A percentile compares a stretch with the other conserved stretches of the same genome.
Conservation (phyloP, 352 stramenopile genomes). For the Globisporangium spiculum region DNA sequence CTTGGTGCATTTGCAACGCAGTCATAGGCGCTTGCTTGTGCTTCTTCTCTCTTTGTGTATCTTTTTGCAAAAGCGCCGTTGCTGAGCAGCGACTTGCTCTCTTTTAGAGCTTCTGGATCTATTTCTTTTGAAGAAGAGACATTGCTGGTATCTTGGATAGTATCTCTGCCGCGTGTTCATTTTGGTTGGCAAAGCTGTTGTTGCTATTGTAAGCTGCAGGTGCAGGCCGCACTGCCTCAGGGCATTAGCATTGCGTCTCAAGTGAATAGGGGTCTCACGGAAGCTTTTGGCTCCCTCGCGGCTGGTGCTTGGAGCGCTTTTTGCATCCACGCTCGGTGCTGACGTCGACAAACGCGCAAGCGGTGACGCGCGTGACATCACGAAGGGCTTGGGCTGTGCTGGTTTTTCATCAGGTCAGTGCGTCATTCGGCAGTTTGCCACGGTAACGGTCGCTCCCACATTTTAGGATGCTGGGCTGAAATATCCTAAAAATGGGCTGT, state of each 20-base stretch:
- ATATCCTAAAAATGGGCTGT: neutral
- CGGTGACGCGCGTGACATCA: slow-evolving; percentile 11
- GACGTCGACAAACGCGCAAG: slow-evolving; percentile 3
- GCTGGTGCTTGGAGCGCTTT: slow-evolving; percentile 1
- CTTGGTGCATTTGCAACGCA: neutral
- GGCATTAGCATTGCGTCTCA: slow-evolving; percentile 3
- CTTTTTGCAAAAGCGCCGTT: neutral
- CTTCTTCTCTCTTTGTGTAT: neutral
- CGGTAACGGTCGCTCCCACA: neutral
- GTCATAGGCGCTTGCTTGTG: neutral
- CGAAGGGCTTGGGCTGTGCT: neutral
- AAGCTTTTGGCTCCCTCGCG: neutral
- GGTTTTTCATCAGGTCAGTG: neutral
- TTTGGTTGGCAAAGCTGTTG: neutral
- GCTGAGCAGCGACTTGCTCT: neutral
- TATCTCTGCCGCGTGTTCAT: neutral
- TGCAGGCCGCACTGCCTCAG: neutral
- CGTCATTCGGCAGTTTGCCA: neutral
- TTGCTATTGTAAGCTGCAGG: neutral
- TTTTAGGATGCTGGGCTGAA: neutral
- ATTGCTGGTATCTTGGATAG: neutral
- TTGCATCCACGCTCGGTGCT: slow-evolving; percentile 1
- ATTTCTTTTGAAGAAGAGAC: neutral
- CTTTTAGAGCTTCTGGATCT: neutral
- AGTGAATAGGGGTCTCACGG: neutral